Evolutionary conservation across 2,329 filamentous ascomycete species (phyloP), one percentile per base, ranked within the genome.

Genomic region (Myrmaecium sp.): DNA sequence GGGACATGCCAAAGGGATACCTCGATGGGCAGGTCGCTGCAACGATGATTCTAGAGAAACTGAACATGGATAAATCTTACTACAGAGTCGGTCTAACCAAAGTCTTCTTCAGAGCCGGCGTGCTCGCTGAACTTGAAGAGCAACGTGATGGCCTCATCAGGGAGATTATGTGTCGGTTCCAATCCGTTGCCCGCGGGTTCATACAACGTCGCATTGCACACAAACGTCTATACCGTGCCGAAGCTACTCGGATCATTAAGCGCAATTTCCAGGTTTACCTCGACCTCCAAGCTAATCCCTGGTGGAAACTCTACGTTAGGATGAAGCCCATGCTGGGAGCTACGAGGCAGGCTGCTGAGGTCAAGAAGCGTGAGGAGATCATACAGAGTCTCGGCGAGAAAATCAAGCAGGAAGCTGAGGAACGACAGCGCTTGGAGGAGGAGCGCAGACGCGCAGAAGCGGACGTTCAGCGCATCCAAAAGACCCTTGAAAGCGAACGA

Each of bases 61-160:
- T 98, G 22, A 74, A 74, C 11, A 64, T 98, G 39, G 89, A 98
- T 49, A 74, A 65, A 36, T 66, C 81, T 7, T 68, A 92, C 36
- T 98, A 91, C 51, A 78, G 91, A 13, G 83, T 99, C 30, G 89
- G 89, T 41, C 62, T 94, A 30, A 94, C 83, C 14, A 98, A 98
- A 52, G 86, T 98, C 8, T 98, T 98, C 58, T 98, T 98, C 65
- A 69, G 91, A 34, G 83, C 89, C 22, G 89, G 89, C 32, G 86
- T 99, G 3, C 66, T 99, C 24, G 89, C 89, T 19, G 89, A 98
- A 49, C 63, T 99, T 9, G 89, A 99, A 66, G 91, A 95, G 51
- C 80, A 91, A 49, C 75, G 89, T 30, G 89, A 98, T 49, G 66
- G 80, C 3, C 64, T 98, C 12, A 95, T 99, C 38, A 77, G 80